phyloP scores from a whole-genome alignment of 1,284 basidiomycete species.

The Puccinia brachypodii region DNA sequence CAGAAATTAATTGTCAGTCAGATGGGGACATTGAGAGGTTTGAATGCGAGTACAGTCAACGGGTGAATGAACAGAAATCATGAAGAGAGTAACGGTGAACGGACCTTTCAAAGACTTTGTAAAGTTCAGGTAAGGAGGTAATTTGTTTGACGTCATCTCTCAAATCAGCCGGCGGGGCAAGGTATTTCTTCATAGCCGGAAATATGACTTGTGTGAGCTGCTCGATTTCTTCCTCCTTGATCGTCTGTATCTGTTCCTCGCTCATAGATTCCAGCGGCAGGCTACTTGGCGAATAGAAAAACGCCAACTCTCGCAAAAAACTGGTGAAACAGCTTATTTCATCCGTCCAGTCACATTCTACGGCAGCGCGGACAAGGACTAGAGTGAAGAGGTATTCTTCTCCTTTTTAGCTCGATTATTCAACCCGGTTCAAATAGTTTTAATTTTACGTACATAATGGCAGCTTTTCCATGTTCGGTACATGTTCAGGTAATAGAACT shows the following conservation, averaged over 20 bases:
- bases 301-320: conserved; percentile 83
- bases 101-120: conserved; percentile 48
- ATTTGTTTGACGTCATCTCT: conserved; percentile 7
- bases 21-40: background rate
- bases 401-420: conserved; percentile 48
- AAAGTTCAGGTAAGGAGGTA: conserved; percentile 40
- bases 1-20: background rate
- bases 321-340: conserved; percentile 82
- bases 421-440: background rate
- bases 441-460: conserved; percentile 64
- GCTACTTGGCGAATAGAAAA: conserved; percentile 74
- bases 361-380: conserved; percentile 55
- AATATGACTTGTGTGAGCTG: conserved; percentile 34
- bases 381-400: background rate
- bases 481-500: conserved; percentile 76
- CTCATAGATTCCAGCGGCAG: background rate
- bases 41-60: background rate
- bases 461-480: conserved; percentile 78
- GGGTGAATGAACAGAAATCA: background rate
- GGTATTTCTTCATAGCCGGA: conserved; percentile 40
- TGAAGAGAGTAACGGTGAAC: background rate
- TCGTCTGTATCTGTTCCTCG: background rate
- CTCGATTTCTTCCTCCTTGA: conserved; percentile 6
- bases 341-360: conserved; percentile 79
- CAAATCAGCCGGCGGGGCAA: conserved; percentile 10